These are phyloP conservation scores for Maudiozyma humilis DNA, from an alignment of 1,139 yeast species.

Conservation along the genomic window DNA sequence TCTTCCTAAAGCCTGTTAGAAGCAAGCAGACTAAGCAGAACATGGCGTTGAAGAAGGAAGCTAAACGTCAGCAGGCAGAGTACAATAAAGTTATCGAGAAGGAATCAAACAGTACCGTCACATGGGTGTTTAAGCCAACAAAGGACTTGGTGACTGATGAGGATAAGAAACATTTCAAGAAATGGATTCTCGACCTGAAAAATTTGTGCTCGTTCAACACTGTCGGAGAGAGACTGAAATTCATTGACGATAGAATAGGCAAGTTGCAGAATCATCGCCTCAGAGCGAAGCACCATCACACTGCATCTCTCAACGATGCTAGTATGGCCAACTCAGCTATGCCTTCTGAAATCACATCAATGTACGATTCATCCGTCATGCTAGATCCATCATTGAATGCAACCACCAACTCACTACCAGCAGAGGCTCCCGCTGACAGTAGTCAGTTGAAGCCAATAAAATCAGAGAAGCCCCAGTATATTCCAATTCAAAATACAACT, in stretches of 20 bases:
- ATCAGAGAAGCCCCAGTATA: slow-evolving; percentile 22
- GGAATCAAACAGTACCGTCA: slow-evolving; percentile 10
- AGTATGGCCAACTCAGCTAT: background rate
- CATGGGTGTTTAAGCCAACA: slow-evolving; percentile 25
- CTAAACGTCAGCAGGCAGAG: slow-evolving; percentile 1
- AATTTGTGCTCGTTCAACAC: slow-evolving; percentile 34
- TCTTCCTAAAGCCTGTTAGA: slow-evolving; percentile 5
- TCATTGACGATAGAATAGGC: slow-evolving; percentile 28
- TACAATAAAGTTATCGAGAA: slow-evolving; percentile 1
- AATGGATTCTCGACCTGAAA: slow-evolving; percentile 41
- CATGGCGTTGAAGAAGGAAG: slow-evolving; percentile 3
- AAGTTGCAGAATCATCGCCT: slow-evolving; percentile 16
- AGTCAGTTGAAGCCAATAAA: background rate
- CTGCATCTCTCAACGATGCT: background rate
- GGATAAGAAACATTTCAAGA: slow-evolving; percentile 33
- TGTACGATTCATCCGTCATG: background rate
- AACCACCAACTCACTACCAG: slow-evolving; percentile 6
- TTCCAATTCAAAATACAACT: slow-evolving; percentile 19
- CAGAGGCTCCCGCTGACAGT: slow-evolving; percentile 6
- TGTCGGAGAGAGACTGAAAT: slow-evolving; percentile 31
- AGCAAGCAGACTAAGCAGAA: slow-evolving; percentile 5
- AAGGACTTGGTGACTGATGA: slow-evolving; percentile 28
- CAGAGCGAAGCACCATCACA: slow-evolving; percentile 1
- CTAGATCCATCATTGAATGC: background rate
- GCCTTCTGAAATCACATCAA: slow-evolving; percentile 1